These are phyloP conservation scores for Amyloporia xantha DNA, from an alignment of 768 basidiomycete genomes.

Conservation along the genomic window DNA sequence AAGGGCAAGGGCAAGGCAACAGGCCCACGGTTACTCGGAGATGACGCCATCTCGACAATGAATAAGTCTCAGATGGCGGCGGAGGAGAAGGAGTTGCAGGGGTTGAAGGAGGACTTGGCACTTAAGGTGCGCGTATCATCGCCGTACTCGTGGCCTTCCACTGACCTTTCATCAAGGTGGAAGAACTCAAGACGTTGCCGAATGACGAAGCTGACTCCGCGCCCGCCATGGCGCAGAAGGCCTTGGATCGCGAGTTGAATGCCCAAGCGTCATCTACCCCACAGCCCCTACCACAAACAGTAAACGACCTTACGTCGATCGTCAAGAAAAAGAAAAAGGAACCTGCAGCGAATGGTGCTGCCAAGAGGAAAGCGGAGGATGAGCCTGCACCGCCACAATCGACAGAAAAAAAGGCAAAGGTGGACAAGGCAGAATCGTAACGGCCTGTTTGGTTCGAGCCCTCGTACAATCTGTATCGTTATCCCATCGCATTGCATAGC, in stretches of 20 bases:
- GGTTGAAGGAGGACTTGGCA: conserved; percentile 73
- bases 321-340: conserved; percentile 80
- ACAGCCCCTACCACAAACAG: conserved; percentile 38
- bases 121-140: conserved; percentile 48
- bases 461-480: conserved; percentile 8
- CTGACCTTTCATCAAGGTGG: conserved; percentile 50
- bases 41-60: conserved; percentile 60
- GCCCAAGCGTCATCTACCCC: conserved; percentile 26
- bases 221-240: conserved; percentile 64
- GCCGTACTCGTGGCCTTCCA: neutral
- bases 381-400: conserved; percentile 27
- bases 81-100: conserved; percentile 75
- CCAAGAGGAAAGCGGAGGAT: conserved; percentile 70
- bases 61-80: conserved; percentile 63
- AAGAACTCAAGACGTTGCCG: conserved; percentile 82
- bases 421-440: conserved; percentile 35
- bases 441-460: neutral
- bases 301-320: conserved; percentile 80
- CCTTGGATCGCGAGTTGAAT: conserved; percentile 67
- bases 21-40: conserved; percentile 32
- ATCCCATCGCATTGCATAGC: conserved; percentile 4
- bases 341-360: conserved; percentile 27
- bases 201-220: conserved; percentile 53
- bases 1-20: conserved; percentile 73
- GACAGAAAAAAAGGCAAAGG: conserved; percentile 59